Base-by-base conservation (phyloP, 805 yeast species). In the Yarrowia keelungensis region DNA sequence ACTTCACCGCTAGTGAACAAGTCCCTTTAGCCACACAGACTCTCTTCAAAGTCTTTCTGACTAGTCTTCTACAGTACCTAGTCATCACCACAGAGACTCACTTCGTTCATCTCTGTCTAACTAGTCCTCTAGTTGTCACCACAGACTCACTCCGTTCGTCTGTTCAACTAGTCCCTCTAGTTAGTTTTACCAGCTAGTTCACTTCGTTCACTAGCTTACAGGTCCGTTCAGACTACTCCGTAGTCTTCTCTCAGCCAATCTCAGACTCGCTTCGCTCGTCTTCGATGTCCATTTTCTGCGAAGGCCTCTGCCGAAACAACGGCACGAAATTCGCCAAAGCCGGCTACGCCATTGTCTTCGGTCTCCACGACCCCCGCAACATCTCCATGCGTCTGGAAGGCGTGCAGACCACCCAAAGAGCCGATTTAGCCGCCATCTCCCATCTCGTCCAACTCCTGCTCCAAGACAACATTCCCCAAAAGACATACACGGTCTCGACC, bases 291-390 rank as follows among this genome's bases (percentile, higher is more conserved):
- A 43, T 59, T 41, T 59, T 35, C 65, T 8, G 11, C 5, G 65
- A 59, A 59, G 65, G 65, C n/a, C 42, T 59, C 11, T 59, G 65
- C 22, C 50, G 65, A 43, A 59, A 59, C 51, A 59, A 59, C 65
- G 65, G 65, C 39, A 59, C 65, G 19, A 59, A 59, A 15, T 43
- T 59, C 10, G 65, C 65, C 51, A 59, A 59, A 14, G 65, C 65
- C n/a, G 65, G 65, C 12, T 59, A 59, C 19, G 65, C 39, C 19
- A 43, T 59, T 8, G 50, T 42, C 2, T 59, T 59, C 14, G 65
- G 65, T 2, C 41, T 16, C 8, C 50, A 59, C 9, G 65, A 59
- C 42, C 41, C 65, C 15, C 35, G 65, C 8, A 59, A 59, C 51
- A 42, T 59, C 3, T 59, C 65, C 7, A 8, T 16, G 35, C 65